These are phyloP conservation scores for Coniochaeta sp. DNA, from an alignment of 2,329 filamentous ascomycete genomes.

Conservation along the genomic window DNA sequence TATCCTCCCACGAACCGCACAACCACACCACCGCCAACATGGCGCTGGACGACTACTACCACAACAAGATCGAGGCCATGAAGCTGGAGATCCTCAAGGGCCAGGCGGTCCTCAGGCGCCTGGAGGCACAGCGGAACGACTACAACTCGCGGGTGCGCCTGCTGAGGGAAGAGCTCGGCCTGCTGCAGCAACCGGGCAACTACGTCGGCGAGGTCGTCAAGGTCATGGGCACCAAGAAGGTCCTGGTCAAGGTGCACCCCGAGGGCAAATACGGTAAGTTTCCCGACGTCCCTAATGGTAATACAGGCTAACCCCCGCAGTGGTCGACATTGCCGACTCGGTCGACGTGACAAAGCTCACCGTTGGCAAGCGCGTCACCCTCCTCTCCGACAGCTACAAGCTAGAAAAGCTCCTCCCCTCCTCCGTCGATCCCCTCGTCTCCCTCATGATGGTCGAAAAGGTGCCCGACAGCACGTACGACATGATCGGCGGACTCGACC, in stretches of 20 bases:
- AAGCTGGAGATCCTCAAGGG: conserved; percentile 99
- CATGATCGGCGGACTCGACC: conserved; percentile 98
- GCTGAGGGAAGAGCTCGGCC: conserved; percentile 87
- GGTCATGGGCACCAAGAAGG: conserved; percentile 99
- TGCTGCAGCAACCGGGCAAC: conserved; percentile 93
- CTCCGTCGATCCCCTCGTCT: conserved; percentile 95
- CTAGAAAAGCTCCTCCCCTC: conserved; percentile 98
- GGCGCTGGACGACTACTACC: conserved; percentile 99
- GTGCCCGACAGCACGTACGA: conserved; percentile 99
- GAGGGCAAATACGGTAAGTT: conserved; percentile 96
- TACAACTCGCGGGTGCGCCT: conserved; percentile 97
- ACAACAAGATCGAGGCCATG: conserved; percentile 99
- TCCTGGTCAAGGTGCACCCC: conserved; percentile 96
- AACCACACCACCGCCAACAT: conserved; percentile 49
- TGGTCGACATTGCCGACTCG: conserved; percentile 90
- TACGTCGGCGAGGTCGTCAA: conserved; percentile 99
- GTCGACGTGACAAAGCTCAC: conserved; percentile 96
- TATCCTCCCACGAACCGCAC: too few relatives aligned
- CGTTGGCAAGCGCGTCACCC: conserved; percentile 91
- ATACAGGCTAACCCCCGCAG: conserved; percentile 35
- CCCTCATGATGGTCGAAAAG: conserved; percentile 99
- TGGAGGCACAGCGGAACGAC: conserved; percentile 97
- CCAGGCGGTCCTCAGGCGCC: conserved; percentile 85
- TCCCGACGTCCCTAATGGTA: neutral
- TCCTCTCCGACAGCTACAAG: conserved; percentile 96